Evolutionary conservation across 768 basidiomycete genomes (phyloP), one percentile per base, ranked within the genome.

Genomic region (Suillus placidus): DNA sequence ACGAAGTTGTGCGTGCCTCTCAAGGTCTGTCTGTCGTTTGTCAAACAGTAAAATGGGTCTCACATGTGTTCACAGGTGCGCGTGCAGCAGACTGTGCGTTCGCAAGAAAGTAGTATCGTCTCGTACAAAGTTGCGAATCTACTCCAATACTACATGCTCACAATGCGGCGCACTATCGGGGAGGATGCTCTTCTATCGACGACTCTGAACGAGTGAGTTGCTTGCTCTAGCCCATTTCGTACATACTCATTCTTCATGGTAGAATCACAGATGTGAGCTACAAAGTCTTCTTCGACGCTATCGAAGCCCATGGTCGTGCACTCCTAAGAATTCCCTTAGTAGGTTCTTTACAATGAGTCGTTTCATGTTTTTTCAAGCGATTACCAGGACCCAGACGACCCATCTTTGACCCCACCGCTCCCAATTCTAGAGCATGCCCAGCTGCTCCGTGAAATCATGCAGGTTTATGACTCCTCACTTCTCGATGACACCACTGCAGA

Each of bases 111-210:
- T 70, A 90, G 91, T 66, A 94, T 99, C 65, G 87, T 91, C 54
- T 88, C 92, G 0, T 99, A 95, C 80, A 95, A 94, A 76, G 89
- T 99, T 61, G 90, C 94, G 56, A 98, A 97, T 71, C 81, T 99
- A n/a, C 78, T 99, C 10, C 94, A 97, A 69, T 99, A 99, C 74
- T 99, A 99, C 75, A 80, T 90, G 73, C 77, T 95, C 38, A 98
- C 95, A 6, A 97, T 99, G 95, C 85, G 87, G 60, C 84, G 94
- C 57, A 98, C 96, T 2, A 90, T 98, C 51, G 97, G 97, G 0
- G 83, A 86, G n/a, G 81, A 91, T 4, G 93, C 96, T 2, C 65
- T 92, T 54, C 80, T 99, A 62, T 90, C 91, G 1, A 84, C 80
- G 64, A 90, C 92, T 0, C 80, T 99, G 35, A 81, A 88, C 67